Percentiles rank a stretch among this genome's conserved stretches.
These are phyloP conservation scores for Ophiostoma ips DNA, from an alignment of 2,329 filamentous ascomycete genomes.

Conservation along the genomic window DNA sequence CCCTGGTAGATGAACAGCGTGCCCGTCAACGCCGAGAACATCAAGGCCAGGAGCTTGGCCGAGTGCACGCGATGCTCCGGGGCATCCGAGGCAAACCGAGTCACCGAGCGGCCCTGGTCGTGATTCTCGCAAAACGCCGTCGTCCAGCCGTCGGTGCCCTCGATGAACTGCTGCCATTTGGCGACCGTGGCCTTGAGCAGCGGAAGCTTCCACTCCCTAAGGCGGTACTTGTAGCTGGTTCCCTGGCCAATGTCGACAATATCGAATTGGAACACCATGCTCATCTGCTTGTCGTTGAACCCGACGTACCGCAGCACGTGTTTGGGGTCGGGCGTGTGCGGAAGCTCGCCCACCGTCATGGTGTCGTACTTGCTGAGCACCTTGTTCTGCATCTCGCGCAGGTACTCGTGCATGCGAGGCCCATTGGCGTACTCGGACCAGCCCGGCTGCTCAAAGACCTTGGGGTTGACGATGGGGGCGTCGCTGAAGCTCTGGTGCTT, in stretches of 20 bases:
- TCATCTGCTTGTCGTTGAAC: constrained; percentile 42
- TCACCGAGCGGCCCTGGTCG: constrained; percentile 43
- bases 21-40: constrained; percentile 33
- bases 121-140: constrained; percentile 52
- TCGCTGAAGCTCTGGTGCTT: constrained; percentile 44
- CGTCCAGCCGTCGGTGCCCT: constrained; percentile 41
- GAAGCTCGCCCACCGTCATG: constrained; percentile 60
- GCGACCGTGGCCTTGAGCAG: constrained; percentile 28
- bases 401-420: constrained; percentile 53
- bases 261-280: constrained; percentile 59
- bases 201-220: constrained; percentile 32
- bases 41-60: constrained; percentile 40
- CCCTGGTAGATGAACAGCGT: constrained; percentile 48
- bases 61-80: constrained; percentile 28
- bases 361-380: constrained; percentile 46
- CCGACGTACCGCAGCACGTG: constrained; percentile 47
- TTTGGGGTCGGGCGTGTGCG: constrained; percentile 42
- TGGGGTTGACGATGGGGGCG: constrained; percentile 29
- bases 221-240: constrained; percentile 34
- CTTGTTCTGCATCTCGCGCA: constrained; percentile 48
- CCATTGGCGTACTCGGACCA: constrained; percentile 50
- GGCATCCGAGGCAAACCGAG: constrained; percentile 33
- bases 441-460: constrained; percentile 38
- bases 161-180: constrained; percentile 37
- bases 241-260: constrained; percentile 47